A percentile compares a stretch with the other conserved stretches of the same genome.
Conservation (phyloP, 768 basidiomycete species). For the Tulasnella sp. region DNA sequence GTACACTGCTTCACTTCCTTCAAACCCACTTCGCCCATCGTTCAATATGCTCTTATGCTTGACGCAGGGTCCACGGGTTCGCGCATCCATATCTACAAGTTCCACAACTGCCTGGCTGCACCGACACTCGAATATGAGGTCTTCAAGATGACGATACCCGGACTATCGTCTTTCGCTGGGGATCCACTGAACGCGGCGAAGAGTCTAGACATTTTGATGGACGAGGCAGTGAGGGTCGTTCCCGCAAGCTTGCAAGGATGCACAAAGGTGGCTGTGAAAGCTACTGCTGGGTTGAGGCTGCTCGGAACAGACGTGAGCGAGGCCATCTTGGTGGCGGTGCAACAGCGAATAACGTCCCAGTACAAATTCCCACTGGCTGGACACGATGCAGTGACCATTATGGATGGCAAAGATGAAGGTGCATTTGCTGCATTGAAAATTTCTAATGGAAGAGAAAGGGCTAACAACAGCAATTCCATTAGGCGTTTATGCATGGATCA, state of each 20-base stretch:
- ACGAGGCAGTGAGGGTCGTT: constrained; percentile 68
- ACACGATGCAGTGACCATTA: constrained; percentile 63
- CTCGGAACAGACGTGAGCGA: constrained; percentile 50
- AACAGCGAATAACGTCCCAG: constrained; percentile 38
- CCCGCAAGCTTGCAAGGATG: constrained; percentile 55
- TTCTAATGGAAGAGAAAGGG: too few species aligned
- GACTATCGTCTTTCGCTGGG: constrained; percentile 53
- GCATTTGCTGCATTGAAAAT: background rate
- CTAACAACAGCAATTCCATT: too few species aligned
- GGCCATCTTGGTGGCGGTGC: constrained; percentile 68
- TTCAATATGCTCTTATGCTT: constrained; percentile 93
- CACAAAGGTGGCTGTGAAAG: constrained; percentile 84
- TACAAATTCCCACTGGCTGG: constrained; percentile 62
- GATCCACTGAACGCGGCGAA: constrained; percentile 60
- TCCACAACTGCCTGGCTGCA: constrained; percentile 67
- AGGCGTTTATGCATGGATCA: constrained; percentile 94
- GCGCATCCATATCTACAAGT: constrained; percentile 96
- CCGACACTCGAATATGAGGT: constrained; percentile 86
- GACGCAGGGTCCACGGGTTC: constrained; percentile 98
- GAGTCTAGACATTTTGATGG: constrained; percentile 66
- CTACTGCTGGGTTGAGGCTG: constrained; percentile 77
- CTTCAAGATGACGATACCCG: constrained; percentile 72
- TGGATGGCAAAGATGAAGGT: constrained; percentile 95
- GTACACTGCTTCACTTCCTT: constrained; percentile 55
- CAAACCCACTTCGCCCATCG: constrained; percentile 40